phyloP scores from a whole-genome alignment of 2,329 filamentous ascomycete species.

The Chaetomium sp. region DNA sequence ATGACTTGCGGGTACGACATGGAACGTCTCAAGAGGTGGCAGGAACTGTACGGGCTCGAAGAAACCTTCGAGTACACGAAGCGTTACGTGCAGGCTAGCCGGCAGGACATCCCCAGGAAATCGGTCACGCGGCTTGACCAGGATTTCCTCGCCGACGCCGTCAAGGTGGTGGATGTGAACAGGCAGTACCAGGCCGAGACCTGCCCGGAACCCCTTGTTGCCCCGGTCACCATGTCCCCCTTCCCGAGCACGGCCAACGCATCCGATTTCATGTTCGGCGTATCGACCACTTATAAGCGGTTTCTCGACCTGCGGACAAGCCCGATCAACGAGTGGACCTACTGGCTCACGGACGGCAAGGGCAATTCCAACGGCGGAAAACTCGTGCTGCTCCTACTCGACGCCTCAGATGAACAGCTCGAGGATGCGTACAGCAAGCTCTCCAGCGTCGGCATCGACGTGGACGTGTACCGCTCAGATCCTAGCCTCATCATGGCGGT shows the following conservation, averaged over 20 bases:
- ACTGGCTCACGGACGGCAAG: constrained; percentile 60
- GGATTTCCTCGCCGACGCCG: constrained; percentile 49
- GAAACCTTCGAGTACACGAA: constrained; percentile 59
- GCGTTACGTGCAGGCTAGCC: constrained; percentile 56
- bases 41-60: constrained; percentile 51
- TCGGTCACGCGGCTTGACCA: constrained; percentile 55
- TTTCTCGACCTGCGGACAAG: constrained; percentile 55
- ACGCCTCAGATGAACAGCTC: constrained; percentile 55
- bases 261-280: constrained; percentile 61
- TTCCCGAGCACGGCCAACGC: constrained; percentile 55
- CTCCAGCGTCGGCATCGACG: constrained; percentile 55
- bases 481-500: constrained; percentile 59
- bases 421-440: constrained; percentile 52
- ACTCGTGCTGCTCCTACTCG: constrained; percentile 56
- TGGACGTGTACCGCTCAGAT: constrained; percentile 59
- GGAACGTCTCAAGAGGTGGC: constrained; percentile 49
- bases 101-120: constrained; percentile 53
- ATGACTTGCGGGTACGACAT: constrained; percentile 56
- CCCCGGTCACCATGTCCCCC: constrained; percentile 54
- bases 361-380: constrained; percentile 60
- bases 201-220: constrained; percentile 53
- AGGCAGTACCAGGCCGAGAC: constrained; percentile 46
- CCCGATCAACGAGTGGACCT: constrained; percentile 61
- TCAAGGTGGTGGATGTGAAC: constrained; percentile 52
- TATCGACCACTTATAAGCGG: constrained; percentile 60